Evolutionary conservation across 345 rosid genomes (phyloP), one percentile per base, ranked within the genome.

Genomic region (Lepidium africanum): DNA sequence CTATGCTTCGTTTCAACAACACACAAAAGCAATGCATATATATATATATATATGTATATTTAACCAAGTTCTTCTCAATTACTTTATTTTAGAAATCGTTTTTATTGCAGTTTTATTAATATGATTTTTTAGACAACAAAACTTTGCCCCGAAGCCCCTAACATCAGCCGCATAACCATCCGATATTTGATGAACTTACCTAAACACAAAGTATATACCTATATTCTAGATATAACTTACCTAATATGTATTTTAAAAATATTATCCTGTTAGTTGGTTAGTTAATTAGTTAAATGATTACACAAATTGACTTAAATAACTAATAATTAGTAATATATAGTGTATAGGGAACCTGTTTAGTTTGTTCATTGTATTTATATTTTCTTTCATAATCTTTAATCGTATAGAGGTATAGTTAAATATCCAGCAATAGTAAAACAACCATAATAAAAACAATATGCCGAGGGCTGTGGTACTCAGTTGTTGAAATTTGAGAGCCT

Each of bases 91-190:
- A 35, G 11, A 59, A 52, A n/a, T n/a, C 36, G 9, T 58, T 3
- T 50, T 41, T 50, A 30, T 51, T 58, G 37, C n/a, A 50, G 15
- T 51, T 73, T 63, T 55, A 53, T 61, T 21, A 9, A 47, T 43
- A 2, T 74, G 67, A 38, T 46, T 6, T 42, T 3, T 64, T 67
- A 15, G 40, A 45, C 45, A 49, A 50, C 68, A 68, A 74, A 64
- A 70, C 84, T 81, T 81, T 56, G 48, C 59, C 69, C 75, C 45
- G 39, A 75, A 81, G 83, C 78, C 65, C 92, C 66, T 67, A 81
- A 69, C 77, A 67, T 70, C 63, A 76, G 85, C 82, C 88, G 86
- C 75, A 47, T 61, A 77, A 77, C 69, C 79, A 80, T 85, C 81
- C 77, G 79, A 64, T 50, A 15, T 69, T 76, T 46, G 50, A 68